These are phyloP conservation scores for Phaeophleospora eucalypticola DNA, from an alignment of 2,329 filamentous ascomycete species.

Conservation along the genomic window DNA sequence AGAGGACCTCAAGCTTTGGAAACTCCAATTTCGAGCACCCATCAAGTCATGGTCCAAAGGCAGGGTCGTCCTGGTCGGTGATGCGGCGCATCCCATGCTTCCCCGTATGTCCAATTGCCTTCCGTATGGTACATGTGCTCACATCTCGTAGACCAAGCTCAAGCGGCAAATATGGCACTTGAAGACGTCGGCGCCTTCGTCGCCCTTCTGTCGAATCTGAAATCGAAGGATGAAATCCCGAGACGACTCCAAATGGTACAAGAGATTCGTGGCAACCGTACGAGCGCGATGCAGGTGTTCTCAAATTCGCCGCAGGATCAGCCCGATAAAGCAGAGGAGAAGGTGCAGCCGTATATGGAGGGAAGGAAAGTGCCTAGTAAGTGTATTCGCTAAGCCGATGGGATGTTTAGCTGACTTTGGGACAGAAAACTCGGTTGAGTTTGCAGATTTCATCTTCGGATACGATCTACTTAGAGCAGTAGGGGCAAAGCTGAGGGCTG, in stretches of 20 bases:
- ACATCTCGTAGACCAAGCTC: slow-evolving; percentile 4
- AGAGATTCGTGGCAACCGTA: neutral
- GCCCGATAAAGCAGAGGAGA: neutral
- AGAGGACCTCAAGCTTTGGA: neutral
- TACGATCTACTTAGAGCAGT: too few relatives aligned
- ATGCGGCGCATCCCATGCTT: slow-evolving; percentile 6
- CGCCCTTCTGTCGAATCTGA: neutral
- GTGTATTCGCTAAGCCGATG: neutral
- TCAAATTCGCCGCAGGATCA: slow-evolving; percentile 2
- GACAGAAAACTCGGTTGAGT: neutral
- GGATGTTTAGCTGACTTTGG: neutral
- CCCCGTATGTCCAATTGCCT: too few relatives aligned
- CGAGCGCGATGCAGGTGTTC: slow-evolving; percentile 4
- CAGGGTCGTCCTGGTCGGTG: slow-evolving; percentile 2
- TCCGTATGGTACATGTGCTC: too few relatives aligned
- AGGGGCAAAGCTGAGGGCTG: too few relatives aligned
- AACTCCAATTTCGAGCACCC: neutral
- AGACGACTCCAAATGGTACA: slow-evolving; percentile 1
- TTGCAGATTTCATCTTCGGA: neutral
- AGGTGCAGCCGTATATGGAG: neutral
- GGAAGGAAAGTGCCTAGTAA: slow-evolving; percentile 3
- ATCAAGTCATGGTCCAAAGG: neutral
- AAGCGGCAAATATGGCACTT: slow-evolving; percentile 5
- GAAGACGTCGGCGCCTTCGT: slow-evolving; percentile 2
- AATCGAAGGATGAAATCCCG: slow-evolving; percentile 1